These are phyloP conservation scores for Cladophialophora carrionii DNA, from an alignment of 2,329 filamentous ascomycete genomes.

Conservation along the genomic window DNA sequence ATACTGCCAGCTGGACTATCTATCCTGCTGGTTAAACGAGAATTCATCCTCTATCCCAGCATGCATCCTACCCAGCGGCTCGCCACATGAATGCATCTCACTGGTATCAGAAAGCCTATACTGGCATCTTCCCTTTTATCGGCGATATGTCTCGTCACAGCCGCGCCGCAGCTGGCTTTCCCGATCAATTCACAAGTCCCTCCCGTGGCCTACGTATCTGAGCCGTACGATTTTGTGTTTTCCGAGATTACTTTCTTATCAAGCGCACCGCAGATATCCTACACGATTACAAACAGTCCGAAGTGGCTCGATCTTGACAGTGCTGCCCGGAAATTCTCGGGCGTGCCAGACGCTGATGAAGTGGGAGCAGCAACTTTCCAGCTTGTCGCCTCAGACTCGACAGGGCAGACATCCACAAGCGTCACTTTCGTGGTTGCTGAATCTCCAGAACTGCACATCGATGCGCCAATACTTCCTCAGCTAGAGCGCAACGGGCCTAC, in stretches of 20 bases:
- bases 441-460: constrained; percentile 44
- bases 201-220: constrained; percentile 70
- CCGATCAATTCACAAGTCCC: constrained; percentile 85
- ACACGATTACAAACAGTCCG: constrained; percentile 68
- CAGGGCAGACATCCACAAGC: constrained; percentile 65
- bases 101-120: constrained; percentile 19
- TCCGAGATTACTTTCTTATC: constrained; percentile 70
- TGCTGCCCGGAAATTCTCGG: constrained; percentile 66
- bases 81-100: constrained; percentile 29
- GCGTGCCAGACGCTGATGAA: constrained; percentile 64
- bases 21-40: not conserved
- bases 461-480: constrained; percentile 45
- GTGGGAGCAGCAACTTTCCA: constrained; percentile 65
- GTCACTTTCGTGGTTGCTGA: constrained; percentile 72
- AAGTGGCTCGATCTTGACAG: constrained; percentile 75
- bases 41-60: not conserved
- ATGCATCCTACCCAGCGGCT: not conserved
- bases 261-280: constrained; percentile 59
- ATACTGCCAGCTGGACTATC: not conserved
- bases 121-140: constrained; percentile 15
- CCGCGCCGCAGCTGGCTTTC: constrained; percentile 54
- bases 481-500: constrained; percentile 44
- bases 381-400: constrained; percentile 69
- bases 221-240: constrained; percentile 54
- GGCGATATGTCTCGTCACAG: constrained; percentile 1